Conservation (phyloP, 1,284 basidiomycete genomes). For the Bjerkandera adusta region DNA sequence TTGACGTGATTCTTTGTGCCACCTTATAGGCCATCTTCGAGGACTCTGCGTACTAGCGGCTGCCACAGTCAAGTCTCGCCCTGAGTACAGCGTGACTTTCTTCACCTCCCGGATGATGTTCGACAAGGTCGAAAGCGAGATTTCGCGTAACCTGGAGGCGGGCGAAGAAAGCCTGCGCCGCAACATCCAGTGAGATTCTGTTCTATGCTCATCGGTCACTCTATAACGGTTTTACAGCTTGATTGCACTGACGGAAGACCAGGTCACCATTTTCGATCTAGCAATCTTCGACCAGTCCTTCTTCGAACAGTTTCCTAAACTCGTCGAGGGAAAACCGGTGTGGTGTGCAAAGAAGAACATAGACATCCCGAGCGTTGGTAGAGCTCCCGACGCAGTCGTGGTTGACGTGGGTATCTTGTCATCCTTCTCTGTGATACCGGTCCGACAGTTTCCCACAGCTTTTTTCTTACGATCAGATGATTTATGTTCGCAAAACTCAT, state of each 20-base stretch:
- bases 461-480: background rate
- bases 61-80: background rate
- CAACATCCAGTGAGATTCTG: background rate
- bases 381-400: background rate
- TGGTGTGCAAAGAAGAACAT: background rate
- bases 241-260: no score
- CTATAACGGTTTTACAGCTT: no score
- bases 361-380: background rate
- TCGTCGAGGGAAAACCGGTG: background rate
- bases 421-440: background rate
- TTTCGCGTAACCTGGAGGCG: background rate
- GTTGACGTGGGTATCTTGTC: background rate
- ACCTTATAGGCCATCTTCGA: conserved; percentile 5
- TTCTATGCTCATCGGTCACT: background rate
- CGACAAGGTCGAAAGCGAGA: background rate
- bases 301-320: background rate
- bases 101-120: background rate
- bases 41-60: conserved; percentile 1
- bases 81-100: background rate
- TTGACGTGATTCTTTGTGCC: background rate
- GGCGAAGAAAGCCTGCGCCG: background rate
- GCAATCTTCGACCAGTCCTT: background rate
- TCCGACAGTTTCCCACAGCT: background rate
- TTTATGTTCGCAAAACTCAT: background rate
- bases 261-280: no score